Conservation (phyloP, 306 rosid species). For the Phaseolus lunatus region DNA sequence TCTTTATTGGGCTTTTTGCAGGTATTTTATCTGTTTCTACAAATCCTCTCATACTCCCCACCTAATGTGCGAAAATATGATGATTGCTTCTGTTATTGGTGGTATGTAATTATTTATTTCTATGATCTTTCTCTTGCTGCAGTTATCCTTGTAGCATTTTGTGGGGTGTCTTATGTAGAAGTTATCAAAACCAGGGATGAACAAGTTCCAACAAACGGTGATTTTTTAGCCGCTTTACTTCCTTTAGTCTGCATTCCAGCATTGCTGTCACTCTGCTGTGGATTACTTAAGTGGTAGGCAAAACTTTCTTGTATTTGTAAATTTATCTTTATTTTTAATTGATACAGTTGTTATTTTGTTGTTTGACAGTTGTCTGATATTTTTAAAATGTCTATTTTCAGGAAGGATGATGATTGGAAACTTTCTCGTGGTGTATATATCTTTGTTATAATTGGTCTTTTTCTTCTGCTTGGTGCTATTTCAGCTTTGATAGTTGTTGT, state of each 20-base stretch:
- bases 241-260: conserved; percentile 97
- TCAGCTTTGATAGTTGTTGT: conserved; percentile 88
- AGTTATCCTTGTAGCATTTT: conserved; percentile 90
- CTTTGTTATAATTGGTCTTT: conserved; percentile 88
- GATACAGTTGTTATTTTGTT: conserved; percentile 20
- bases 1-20: conserved; percentile 79
- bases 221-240: conserved; percentile 97
- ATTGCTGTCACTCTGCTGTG: conserved; percentile 89
- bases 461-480: conserved; percentile 92
- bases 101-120: conserved; percentile 22
- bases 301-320: conserved; percentile 37
- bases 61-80: not conserved
- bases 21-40: conserved; percentile 56
- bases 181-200: conserved; percentile 81
- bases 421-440: conserved; percentile 91
- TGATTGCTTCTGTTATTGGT: not conserved
- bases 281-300: conserved; percentile 92
- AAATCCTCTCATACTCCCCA: not conserved
- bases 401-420: conserved; percentile 99
- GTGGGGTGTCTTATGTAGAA: conserved; percentile 92
- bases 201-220: conserved; percentile 80
- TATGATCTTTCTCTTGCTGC: conserved; percentile 36
- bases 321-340: conserved; percentile 12
- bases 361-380: conserved; percentile 40
- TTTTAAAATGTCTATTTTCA: conserved; percentile 52